phyloP scores from a whole-genome alignment of 2,329 filamentous ascomycete species.

The Cordyceps militaris region DNA sequence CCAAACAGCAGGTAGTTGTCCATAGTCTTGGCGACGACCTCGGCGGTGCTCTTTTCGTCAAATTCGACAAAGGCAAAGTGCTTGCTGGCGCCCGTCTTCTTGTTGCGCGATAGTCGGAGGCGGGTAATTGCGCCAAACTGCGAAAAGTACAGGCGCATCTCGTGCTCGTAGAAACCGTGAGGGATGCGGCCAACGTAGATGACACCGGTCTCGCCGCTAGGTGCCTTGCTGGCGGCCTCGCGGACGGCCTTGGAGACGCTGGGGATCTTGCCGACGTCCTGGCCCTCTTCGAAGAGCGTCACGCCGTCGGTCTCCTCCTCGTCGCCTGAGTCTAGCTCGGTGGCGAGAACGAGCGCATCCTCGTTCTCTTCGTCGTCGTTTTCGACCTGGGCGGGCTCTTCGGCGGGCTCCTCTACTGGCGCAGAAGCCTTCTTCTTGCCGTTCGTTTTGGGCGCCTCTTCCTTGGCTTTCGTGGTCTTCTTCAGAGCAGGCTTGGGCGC shows the following conservation, averaged over 20 bases:
- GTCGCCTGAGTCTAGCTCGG: slow-evolving; percentile 36
- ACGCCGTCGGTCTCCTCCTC: slow-evolving; percentile 28
- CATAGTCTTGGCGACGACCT: slow-evolving; percentile 93
- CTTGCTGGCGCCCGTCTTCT: slow-evolving; percentile 82
- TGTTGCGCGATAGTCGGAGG: slow-evolving; percentile 83
- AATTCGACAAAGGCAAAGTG: slow-evolving; percentile 97
- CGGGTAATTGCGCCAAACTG: slow-evolving; percentile 81
- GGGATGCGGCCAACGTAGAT: slow-evolving; percentile 88
- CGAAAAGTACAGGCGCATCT: slow-evolving; percentile 88
- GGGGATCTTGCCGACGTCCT: slow-evolving; percentile 46
- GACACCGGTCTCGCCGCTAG: slow-evolving; percentile 59
- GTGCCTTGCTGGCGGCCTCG: slow-evolving; percentile 30
- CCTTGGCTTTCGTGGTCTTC: slow-evolving; percentile 19
- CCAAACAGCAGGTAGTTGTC: slow-evolving; percentile 94
- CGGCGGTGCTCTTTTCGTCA: slow-evolving; percentile 65
- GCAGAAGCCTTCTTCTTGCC: slow-evolving; percentile 16
- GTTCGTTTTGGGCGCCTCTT: slow-evolving; percentile 22
- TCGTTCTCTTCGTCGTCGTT: slow-evolving; percentile 29
- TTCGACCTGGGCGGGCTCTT: slow-evolving; percentile 20
- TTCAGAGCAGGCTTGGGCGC: slow-evolving; percentile 26
- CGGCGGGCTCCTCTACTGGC: slow-evolving; percentile 19
- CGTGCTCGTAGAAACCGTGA: slow-evolving; percentile 91
- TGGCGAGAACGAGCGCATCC: slow-evolving; percentile 37
- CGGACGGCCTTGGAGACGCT: slow-evolving; percentile 37
- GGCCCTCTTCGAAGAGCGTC: slow-evolving; percentile 37